phyloP scores from a whole-genome alignment of 495 filamentous ascomycete genomes.

The Daldinia grandis region DNA sequence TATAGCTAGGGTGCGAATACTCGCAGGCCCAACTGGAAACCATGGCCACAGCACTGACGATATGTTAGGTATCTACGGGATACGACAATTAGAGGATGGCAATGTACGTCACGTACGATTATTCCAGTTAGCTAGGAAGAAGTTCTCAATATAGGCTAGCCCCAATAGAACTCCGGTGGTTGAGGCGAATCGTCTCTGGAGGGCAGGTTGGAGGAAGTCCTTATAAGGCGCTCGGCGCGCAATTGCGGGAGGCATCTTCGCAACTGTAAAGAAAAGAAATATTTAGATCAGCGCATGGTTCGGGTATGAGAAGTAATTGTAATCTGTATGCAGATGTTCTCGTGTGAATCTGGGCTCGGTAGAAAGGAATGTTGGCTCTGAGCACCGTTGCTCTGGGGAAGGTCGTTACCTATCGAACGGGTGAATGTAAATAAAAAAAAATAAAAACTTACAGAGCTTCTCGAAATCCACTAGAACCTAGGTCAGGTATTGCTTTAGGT shows the following conservation, averaged over 20 bases:
- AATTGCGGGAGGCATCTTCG: conserved; percentile 53
- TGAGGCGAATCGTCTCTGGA: conserved; percentile 85
- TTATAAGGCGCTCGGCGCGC: conserved; percentile 69
- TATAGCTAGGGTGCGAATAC: conserved; percentile 78
- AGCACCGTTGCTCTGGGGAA: conserved; percentile 31
- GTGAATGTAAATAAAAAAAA: conserved; percentile 41
- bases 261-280: conserved; percentile 26
- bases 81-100: conserved; percentile 7
- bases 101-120: conserved; percentile 62
- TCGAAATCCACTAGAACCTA: conserved; percentile 14
- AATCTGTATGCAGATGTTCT: neutral
- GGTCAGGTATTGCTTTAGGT: neutral
- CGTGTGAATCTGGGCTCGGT: conserved; percentile 1
- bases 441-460: conserved; percentile 15
- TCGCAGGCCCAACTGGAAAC: conserved; percentile 81
- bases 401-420: conserved; percentile 14
- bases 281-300: conserved; percentile 46
- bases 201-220: conserved; percentile 86
- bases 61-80: conserved; percentile 9
- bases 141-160: conserved; percentile 77
- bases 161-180: conserved; percentile 71
- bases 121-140: conserved; percentile 74
- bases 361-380: conserved; percentile 18
- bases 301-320: conserved; percentile 1
- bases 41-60: conserved; percentile 75